Conservation (phyloP, 2,329 filamentous ascomycete species). For the Colletotrichum musicola region DNA sequence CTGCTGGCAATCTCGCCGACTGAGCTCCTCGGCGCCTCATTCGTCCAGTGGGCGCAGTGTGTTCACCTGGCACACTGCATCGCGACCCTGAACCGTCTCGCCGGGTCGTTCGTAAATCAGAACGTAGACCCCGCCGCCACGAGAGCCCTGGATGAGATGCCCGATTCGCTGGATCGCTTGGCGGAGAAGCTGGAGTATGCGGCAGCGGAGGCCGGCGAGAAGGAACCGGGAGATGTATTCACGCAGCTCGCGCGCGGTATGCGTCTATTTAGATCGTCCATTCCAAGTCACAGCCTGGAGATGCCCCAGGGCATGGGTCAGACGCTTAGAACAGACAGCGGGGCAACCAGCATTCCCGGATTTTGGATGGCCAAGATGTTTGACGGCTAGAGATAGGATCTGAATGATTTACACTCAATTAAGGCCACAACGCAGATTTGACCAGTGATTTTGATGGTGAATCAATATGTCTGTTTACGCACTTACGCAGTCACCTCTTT, state of each 20-base stretch:
- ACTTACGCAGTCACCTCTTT: too few species aligned
- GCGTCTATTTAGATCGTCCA: neutral
- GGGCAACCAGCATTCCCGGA: neutral
- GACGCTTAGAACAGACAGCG: neutral
- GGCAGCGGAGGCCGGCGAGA: neutral
- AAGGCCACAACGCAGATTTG: too few species aligned
- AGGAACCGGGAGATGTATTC: neutral
- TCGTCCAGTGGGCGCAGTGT: conserved; percentile 3
- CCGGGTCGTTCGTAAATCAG: fast-evolving
- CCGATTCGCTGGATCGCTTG: neutral
- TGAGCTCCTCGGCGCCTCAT: neutral
- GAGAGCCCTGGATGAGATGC: neutral
- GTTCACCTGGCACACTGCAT: neutral
- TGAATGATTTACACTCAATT: too few species aligned
- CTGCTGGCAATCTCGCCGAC: neutral
- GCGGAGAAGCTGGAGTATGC: neutral
- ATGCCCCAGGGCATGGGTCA: neutral
- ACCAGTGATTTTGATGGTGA: too few species aligned
- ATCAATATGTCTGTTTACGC: too few species aligned
- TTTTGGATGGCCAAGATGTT: neutral
- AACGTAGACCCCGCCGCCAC: neutral
- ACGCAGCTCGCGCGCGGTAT: neutral
- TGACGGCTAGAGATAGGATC: neutral
- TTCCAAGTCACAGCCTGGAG: neutral
- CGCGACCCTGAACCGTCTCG: neutral